A percentile compares a stretch with the other conserved stretches of the same genome.
phyloP scores from a whole-genome alignment of 345 rosid genomes.

The Bruguiera sexangula region DNA sequence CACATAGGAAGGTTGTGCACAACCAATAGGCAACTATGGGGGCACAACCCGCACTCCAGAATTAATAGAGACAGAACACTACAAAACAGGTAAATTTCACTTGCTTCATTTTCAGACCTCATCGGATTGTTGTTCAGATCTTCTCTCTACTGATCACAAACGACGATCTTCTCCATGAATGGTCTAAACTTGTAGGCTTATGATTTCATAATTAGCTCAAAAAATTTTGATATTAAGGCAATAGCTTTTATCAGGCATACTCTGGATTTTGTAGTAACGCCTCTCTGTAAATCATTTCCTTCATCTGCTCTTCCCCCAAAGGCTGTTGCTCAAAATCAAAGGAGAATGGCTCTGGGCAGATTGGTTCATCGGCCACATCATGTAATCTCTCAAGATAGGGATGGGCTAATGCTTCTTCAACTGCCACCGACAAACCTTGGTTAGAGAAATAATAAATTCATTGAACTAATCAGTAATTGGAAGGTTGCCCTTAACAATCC shows the following conservation, averaged over 20 bases:
- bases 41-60: no score
- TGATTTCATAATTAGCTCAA: no score
- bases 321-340: conserved; percentile 86
- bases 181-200: no score
- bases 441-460: background rate
- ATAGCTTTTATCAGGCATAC: conserved; percentile 34
- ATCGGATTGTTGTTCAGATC: no score
- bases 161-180: background rate
- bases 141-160: no score
- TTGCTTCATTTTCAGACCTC: no score
- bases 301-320: conserved; percentile 83
- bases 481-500: no score
- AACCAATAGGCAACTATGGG: no score
- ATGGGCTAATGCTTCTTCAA: conserved; percentile 89
- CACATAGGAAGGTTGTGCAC: no score
- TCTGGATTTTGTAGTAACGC: conserved; percentile 75
- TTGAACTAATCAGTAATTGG: no score
- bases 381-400: conserved; percentile 82
- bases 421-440: conserved; percentile 37
- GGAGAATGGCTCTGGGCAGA: conserved; percentile 65
- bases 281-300: conserved; percentile 80
- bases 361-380: conserved; percentile 86
- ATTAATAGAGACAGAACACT: no score
- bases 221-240: background rate
- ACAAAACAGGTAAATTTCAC: no score